Base-by-base conservation (phyloP, 176 grass and related monocot species). In the Carex littledalei region DNA sequence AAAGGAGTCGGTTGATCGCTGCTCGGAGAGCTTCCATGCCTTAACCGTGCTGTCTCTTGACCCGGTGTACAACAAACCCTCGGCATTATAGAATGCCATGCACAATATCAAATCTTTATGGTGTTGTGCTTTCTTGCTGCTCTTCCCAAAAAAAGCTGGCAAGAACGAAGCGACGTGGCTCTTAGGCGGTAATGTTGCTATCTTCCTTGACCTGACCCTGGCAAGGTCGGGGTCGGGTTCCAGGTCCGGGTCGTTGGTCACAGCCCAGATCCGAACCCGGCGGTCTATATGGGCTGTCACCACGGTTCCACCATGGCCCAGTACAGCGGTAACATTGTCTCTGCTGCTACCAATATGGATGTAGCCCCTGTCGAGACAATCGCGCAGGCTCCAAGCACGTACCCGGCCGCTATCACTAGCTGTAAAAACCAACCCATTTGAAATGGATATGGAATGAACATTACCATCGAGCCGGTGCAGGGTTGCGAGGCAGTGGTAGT, bases 331-430 rank as follows among this genome's bases (percentile, higher is more conserved):
- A 0, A 91, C 89, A 0, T 86, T 89, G 0, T 89, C 87, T 80
- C 89, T 85, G 84, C 87, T 88, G 18, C 88, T 90, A 50, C 90
- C 84, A 5, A 94, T 87, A 81, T 88, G 88, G 71, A 97, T 85
- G 86, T 86, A 89, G 1, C 94, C 94, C 55, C 92, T 89, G 86
- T 93, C 93, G 83, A 87, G 84, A 85, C 89, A 97, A 6, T 86
- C 92, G 0, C 90, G 90, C 39, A 88, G 84, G 1, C 85, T 85
- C 94, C 94, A 97, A 3, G 91, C 92, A 41, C 90, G 90, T 66
- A 97, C 89, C 43, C 92, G 91, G 16, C 91, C 89, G 54, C 92
- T 97, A 84, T 97, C 95, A 1, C 92, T 94, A 3, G 89, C 92
- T 5, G 92, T 94, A 88, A 94, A 97, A 17, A 97, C 84, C 14